Evolutionary conservation across 1,139 yeast genomes (phyloP).

Genomic region (Geotrichum klebahnii): DNA sequence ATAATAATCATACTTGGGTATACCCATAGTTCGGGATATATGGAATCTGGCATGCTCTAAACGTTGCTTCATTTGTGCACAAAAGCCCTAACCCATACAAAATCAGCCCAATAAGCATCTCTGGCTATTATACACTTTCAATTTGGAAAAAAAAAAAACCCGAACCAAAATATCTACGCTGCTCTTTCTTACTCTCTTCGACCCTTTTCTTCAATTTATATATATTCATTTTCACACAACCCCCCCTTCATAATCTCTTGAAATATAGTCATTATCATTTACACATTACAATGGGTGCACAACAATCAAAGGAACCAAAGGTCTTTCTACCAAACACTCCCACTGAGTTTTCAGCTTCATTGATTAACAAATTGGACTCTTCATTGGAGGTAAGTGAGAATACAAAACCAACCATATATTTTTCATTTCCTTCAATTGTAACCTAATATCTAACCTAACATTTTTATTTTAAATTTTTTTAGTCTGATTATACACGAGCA

Average conservation of each 20-base stretch:
- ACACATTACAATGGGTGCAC: slow-evolving; percentile 21
- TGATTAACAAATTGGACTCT: slow-evolving; percentile 66
- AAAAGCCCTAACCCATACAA: not conserved
- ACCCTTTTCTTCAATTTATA: not conserved
- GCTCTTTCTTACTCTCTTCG: too few relatives aligned
- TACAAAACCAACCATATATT: not conserved
- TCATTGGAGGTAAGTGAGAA: slow-evolving; percentile 61
- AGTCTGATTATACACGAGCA: slow-evolving; percentile 74
- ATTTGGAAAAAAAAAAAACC: not conserved
- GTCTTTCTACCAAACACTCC: slow-evolving; percentile 55
- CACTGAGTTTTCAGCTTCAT: slow-evolving; percentile 66
- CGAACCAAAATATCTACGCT: not conserved
- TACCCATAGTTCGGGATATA: too few relatives aligned
- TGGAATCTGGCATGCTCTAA: not conserved
- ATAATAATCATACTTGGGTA: too few relatives aligned
- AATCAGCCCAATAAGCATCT: not conserved
- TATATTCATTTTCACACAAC: not conserved
- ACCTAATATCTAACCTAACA: not conserved
- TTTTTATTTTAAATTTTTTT: not conserved
- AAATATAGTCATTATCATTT: too few relatives aligned
- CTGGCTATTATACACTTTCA: too few relatives aligned
- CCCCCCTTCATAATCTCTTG: not conserved
- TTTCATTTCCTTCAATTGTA: slow-evolving; percentile 1
- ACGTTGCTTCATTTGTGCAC: not conserved
- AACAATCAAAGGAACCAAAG: slow-evolving; percentile 26